Conservation (phyloP, 1,284 basidiomycete species). For the Cronartium ribicola region DNA sequence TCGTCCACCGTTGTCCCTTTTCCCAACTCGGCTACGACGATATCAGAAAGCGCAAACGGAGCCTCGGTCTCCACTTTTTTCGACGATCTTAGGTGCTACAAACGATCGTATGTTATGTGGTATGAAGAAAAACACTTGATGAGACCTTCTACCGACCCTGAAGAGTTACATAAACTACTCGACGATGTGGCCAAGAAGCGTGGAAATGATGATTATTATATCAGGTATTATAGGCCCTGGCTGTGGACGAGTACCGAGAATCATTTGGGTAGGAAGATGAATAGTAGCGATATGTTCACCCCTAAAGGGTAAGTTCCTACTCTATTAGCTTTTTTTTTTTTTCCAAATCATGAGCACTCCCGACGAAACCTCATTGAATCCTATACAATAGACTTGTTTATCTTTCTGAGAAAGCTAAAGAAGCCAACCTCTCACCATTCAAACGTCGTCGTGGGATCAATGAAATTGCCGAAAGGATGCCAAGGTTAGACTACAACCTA, state of each 20-base stretch:
- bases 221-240: slow-evolving; percentile 83
- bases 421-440: slow-evolving; percentile 34
- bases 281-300: slow-evolving; percentile 65
- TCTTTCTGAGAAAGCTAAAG: slow-evolving; percentile 25
- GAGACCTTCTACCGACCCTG: slow-evolving; percentile 59
- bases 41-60: not conserved
- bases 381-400: slow-evolving; percentile 7
- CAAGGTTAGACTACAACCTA: slow-evolving; percentile 14
- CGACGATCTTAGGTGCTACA: slow-evolving; percentile 47
- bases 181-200: slow-evolving; percentile 55
- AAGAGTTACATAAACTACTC: slow-evolving; percentile 61
- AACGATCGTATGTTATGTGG: slow-evolving; percentile 74
- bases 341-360: no score
- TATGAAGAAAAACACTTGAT: slow-evolving; percentile 70
- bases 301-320: slow-evolving; percentile 63
- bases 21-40: not conserved
- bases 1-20: slow-evolving; percentile 36
- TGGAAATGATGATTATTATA: slow-evolving; percentile 65
- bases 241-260: slow-evolving; percentile 74
- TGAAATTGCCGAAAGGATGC: slow-evolving; percentile 31
- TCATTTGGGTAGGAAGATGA: slow-evolving; percentile 81
- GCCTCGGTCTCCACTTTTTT: not conserved
- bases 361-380: not conserved
- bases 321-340: not conserved
- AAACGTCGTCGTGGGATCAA: slow-evolving; percentile 33